A percentile compares a stretch with the other conserved stretches of the same genome.
These are phyloP conservation scores for Limnomonas spitsbergensis DNA, from an alignment of 139 green algal genomes.

Conservation along the genomic window DNA sequence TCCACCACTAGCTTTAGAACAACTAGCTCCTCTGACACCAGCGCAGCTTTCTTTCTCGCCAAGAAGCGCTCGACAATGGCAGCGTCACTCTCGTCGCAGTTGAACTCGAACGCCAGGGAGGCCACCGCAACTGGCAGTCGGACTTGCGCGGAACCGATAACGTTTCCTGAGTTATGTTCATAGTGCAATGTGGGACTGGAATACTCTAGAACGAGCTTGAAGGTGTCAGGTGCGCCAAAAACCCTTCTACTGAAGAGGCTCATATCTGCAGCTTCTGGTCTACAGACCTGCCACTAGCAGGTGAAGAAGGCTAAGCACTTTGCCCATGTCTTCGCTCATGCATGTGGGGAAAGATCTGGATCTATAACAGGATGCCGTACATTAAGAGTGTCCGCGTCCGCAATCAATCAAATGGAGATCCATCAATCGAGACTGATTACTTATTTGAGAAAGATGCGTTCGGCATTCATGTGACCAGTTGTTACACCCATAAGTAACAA, in stretches of 20 bases:
- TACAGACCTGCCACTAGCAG: not conserved
- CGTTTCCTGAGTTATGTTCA: not conserved
- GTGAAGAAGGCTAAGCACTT: not conserved
- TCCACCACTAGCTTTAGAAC: not conserved
- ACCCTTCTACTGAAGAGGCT: constrained; percentile 17
- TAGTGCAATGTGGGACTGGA: not conserved
- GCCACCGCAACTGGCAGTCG: constrained; percentile 19
- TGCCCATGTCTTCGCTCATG: not conserved
- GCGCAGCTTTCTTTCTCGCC: constrained; percentile 27
- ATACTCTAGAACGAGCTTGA: constrained; percentile 47
- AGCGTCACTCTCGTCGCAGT: constrained; percentile 31
- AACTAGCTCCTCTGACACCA: constrained; percentile 32
- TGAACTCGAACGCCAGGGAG: constrained; percentile 36
- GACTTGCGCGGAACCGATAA: not conserved
- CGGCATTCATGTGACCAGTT: no score
- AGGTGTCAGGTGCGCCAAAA: constrained; percentile 32
- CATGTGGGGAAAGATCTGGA: not conserved
- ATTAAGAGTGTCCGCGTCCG: not conserved
- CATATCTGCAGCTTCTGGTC: not conserved
- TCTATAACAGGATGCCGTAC: not conserved
- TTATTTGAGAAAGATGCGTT: no score
- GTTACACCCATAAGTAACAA: no score
- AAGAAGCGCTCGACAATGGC: constrained; percentile 40
- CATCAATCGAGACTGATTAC: not conserved
- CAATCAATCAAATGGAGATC: not conserved